Evolutionary conservation across 2,329 filamentous ascomycete genomes (phyloP).

Genomic region (Sporothrix brasiliensis): DNA sequence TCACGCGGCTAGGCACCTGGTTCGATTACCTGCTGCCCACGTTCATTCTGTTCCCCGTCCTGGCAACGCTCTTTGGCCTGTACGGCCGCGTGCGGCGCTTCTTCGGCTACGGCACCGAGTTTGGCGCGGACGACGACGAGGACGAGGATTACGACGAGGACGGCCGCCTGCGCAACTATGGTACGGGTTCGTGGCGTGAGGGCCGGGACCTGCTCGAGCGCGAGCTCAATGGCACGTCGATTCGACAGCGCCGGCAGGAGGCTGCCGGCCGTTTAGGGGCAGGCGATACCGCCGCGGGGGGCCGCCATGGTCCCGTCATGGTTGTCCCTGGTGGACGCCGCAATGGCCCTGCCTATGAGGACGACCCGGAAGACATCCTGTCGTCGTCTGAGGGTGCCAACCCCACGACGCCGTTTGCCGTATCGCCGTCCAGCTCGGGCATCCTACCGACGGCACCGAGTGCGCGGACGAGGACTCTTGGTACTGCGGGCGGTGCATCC

Average conservation of each 20-base stretch:
- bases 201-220: slow-evolving; percentile 87
- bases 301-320: slow-evolving; percentile 38
- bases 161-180: slow-evolving; percentile 62
- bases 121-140: slow-evolving; percentile 71
- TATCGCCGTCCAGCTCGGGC: slow-evolving; percentile 43
- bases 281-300: slow-evolving; percentile 22
- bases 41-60: slow-evolving; percentile 81
- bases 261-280: slow-evolving; percentile 41
- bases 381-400: slow-evolving; percentile 38
- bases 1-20: slow-evolving; percentile 78
- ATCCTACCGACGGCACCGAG: slow-evolving; percentile 31
- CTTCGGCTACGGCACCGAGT: slow-evolving; percentile 74
- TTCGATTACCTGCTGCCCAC: slow-evolving; percentile 90
- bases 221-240: slow-evolving; percentile 70
- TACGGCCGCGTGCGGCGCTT: slow-evolving; percentile 79
- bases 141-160: slow-evolving; percentile 70
- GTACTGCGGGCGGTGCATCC: slow-evolving; percentile 34
- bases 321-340: slow-evolving; percentile 50
- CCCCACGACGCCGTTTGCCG: slow-evolving; percentile 50
- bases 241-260: slow-evolving; percentile 54
- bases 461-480: slow-evolving; percentile 39
- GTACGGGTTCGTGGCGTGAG: slow-evolving; percentile 86
- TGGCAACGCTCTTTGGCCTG: slow-evolving; percentile 83
- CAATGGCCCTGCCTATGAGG: slow-evolving; percentile 37
- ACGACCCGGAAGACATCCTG: slow-evolving; percentile 27